Evolutionary conservation across 768 basidiomycete genomes (phyloP), one percentile per base, ranked within the genome.

Genomic region (Collybiopsis luxurians): DNA sequence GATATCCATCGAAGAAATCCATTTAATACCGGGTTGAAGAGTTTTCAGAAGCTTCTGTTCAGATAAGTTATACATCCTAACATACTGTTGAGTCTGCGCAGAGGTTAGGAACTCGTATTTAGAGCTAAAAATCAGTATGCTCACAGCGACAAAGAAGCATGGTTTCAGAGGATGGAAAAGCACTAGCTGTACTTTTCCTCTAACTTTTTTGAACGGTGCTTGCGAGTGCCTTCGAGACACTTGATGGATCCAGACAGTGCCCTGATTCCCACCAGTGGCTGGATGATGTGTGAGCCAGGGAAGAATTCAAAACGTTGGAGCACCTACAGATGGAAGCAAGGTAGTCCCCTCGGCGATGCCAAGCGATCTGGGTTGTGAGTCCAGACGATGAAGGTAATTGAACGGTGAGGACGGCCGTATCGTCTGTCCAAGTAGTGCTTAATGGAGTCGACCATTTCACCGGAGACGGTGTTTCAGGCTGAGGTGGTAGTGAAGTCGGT

Each of bases 1-100:
- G 24, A 99, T 82, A 68, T 98, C 95, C 87, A 99, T 89, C 10
- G 85, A 91, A 34, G 95, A 97, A 67, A 99, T 98, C 96, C 96
- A 98, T 69, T 85, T 87, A 61, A 96, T 90, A 53, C 95, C 95
- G n/a, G 95, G 92, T 66, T 80, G 84, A 44, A 98, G 74, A n/a
- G 96, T 95, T 76, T 93, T 97, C 64, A 98, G 71, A 50, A 98
- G 77, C 67, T 91, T 89, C 74, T 99, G 97, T 65, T 91, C 93
- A 27, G 91, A 85, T 26, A 99, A 80, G 70, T 98, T 95, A 75
- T 99, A 99, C 61, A 98, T 70, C 59, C 95, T 84, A 63, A 99
- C 89, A 70, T 97, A 95, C 70, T 95, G 92, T 69, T 98, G 95
- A 6, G 97, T 99, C 94, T 96, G 67, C 30, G 39, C 59, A 19